Evolutionary conservation across 345 rosid species (phyloP).

Genomic region (Excoecaria cochinchinensis): DNA sequence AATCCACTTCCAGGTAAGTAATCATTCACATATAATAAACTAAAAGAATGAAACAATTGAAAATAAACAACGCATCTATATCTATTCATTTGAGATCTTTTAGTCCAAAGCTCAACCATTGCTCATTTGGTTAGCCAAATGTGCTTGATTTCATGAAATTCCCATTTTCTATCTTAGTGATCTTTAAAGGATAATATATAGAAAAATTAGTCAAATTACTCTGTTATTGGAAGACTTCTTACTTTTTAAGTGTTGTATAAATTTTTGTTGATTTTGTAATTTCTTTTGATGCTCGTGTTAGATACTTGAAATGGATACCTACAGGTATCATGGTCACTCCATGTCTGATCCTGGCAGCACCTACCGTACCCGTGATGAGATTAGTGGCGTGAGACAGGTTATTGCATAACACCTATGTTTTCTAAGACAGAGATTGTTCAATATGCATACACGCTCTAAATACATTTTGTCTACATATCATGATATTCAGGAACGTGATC

Average conservation of each 20-base stretch:
- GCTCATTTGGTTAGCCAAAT: not conserved
- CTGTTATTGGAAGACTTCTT: not conserved
- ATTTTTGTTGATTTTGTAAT: not conserved
- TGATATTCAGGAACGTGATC: slow-evolving; percentile 81
- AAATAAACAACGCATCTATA: not conserved
- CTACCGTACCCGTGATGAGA: slow-evolving; percentile 97
- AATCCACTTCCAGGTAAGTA: not conserved
- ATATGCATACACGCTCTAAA: not conserved
- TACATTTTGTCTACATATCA: not conserved
- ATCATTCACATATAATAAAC: not conserved
- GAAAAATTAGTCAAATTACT: not conserved
- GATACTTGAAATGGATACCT: slow-evolving; percentile 99
- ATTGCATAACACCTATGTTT: slow-evolving; percentile 10
- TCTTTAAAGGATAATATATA: not conserved
- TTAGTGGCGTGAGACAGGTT: slow-evolving; percentile 92
- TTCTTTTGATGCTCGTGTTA: slow-evolving; percentile 33
- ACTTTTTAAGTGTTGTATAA: no score
- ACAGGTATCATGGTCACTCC: slow-evolving; percentile 97
- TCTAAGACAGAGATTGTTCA: not conserved
- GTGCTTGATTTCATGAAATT: not conserved
- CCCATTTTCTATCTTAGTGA: not conserved
- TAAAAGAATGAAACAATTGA: not conserved
- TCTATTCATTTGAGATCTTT: not conserved
- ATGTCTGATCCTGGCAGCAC: slow-evolving; percentile 99
- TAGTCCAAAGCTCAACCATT: not conserved